Conservation (phyloP, 176 grass and related monocot species). For the Tuctoria greenei region DNA sequence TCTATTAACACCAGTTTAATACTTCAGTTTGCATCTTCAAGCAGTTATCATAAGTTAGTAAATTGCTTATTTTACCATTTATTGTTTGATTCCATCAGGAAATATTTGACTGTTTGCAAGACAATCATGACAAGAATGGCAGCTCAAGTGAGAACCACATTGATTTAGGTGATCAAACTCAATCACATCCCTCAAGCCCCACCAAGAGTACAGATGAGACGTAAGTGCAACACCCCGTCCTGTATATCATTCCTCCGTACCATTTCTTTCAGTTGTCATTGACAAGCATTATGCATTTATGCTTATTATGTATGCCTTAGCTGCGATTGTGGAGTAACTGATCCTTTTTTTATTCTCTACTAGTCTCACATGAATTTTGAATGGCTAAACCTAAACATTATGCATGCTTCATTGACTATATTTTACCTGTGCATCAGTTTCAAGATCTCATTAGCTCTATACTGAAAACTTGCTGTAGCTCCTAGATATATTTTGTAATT, state of each 20-base stretch:
- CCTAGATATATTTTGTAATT: not conserved
- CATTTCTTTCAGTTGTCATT: not conserved
- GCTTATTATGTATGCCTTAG: constrained; percentile 12
- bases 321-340: not conserved
- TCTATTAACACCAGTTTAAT: not conserved
- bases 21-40: not conserved
- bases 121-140: constrained; percentile 35
- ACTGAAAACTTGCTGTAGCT: not conserved
- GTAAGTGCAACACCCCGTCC: constrained; percentile 42
- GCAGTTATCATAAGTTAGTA: not conserved
- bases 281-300: constrained; percentile 29
- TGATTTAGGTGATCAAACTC: constrained; percentile 33
- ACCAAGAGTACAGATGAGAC: constrained; percentile 41
- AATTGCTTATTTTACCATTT: constrained; percentile 23
- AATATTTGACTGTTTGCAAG: constrained; percentile 18
- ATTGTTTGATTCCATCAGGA: constrained; percentile 42
- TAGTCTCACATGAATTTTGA: constrained; percentile 8
- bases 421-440: constrained; percentile 1
- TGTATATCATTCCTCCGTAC: constrained; percentile 6
- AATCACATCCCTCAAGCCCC: constrained; percentile 46
- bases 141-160: constrained; percentile 32
- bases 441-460: not conserved
- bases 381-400: not conserved
- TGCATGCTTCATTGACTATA: not conserved
- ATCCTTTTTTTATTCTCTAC: not conserved